Base-by-base conservation (phyloP, 768 basidiomycete species). In the Lentinula aciculospora region DNA sequence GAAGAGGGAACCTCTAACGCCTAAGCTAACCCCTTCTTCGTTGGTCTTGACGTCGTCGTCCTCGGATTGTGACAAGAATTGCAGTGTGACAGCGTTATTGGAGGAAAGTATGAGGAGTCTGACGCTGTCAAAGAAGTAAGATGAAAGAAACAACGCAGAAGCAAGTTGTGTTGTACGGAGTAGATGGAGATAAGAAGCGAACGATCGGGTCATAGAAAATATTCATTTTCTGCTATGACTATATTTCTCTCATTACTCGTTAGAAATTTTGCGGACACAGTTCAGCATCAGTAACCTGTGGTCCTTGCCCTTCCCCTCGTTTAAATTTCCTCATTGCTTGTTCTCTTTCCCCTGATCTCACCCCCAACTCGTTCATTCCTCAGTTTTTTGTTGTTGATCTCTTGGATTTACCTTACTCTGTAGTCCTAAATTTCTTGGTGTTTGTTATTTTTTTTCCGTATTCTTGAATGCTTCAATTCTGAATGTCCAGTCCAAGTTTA, bases 81-180 rank as follows among this genome's bases (percentile, higher is more conserved):
- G 60, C 61, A 63, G 39, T 48, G 61, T 71, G 19, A 69, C 75
- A 27, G 74, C 81, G 42, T 63, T 83, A 27, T 69, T 87, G 67
- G 86, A 85, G 72, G 85, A 87, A 71, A 82, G 83, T 59, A 85
- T 88, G 84, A 73, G 81, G 64, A 84, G 80, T 65, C 70, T 88
- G 74, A 85, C 77, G 57, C 61, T 88, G 61, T 74, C 72, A 21
- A 57, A 57, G 46, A 57, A 46, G 27, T 56, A 17, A 45, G 8
- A 23, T 7, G 12, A 21, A 13, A 4, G 21, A n/a, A 31, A n/a
- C n/a, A n/a, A n/a, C n/a, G n/a, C n/a, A 28, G 46, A 31, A 28
- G 17, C 8, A 29, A n/a, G 19, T 9, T 8, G 21, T 15, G 39
- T 40, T 19, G 39, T 39, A n/a, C 5, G 5, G 32, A n/a, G 32